Base-by-base conservation (phyloP, 2,329 filamentous ascomycete genomes). In the Penicillium sumatraense region DNA sequence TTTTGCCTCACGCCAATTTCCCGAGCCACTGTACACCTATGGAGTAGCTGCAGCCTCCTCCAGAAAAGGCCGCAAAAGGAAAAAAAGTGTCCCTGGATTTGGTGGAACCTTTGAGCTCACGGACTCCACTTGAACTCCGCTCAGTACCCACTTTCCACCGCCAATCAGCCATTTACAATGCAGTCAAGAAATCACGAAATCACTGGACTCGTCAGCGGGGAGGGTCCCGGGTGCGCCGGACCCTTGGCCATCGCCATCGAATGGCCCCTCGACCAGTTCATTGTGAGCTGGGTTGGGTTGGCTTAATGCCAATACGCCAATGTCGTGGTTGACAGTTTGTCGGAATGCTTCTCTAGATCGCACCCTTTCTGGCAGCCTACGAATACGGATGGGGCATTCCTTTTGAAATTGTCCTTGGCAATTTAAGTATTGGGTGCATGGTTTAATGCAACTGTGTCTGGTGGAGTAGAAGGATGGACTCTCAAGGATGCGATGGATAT, bases 171-270 rank as follows among this genome's bases (percentile, higher is more conserved):
- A 46, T 46, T 46, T 2, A 46, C n/a, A n/a, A 46, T 23, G 42
- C 26, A 29, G 21, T 29, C 27, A 26, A 29, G 7, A 10, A 46
- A 46, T 29, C 42, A 46, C 42, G 42, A 46, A 46, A 46, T 46
- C 42, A 31, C 26, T 46, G 26, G 42, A 20, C 42, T 46, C 42
- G 42, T 46, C 42, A 46, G 42, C 42, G 16, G 42, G 42, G 33
- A 36, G 42, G 42, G 42, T 44, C 40, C 35, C 40, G 40, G 40
- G 6, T 26, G 26, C 7, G 16, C 42, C 24, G 42, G 42, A 46
- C 42, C 42, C 42, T 46, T 21, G 11, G 18, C 38, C 38, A 14
- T 23, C 38, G 14, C 33, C 29, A 31, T n/a, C n/a, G n/a, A n/a
- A n/a, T n/a, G n/a, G 31, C 31, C 31, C 31, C 31, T 33, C 31